These are phyloP conservation scores for Lanmaoa pseudosensibilis DNA, from an alignment of 768 basidiomycete genomes.

Conservation along the genomic window DNA sequence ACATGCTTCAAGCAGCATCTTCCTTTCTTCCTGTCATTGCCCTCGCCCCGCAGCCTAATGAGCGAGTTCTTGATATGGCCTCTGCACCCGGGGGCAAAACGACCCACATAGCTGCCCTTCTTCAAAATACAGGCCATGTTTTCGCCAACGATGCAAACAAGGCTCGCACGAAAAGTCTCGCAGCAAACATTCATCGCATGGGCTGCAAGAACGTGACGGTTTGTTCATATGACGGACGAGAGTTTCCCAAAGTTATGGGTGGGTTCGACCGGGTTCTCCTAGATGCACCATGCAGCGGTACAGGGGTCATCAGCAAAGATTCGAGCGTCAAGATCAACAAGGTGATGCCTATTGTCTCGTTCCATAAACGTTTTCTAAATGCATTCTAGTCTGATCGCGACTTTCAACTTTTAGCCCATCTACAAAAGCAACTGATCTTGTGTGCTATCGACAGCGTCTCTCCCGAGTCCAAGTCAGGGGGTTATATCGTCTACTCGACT, in stretches of 20 bases:
- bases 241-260: slow-evolving; percentile 98
- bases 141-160: slow-evolving; percentile 98
- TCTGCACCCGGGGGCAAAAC: slow-evolving; percentile 98
- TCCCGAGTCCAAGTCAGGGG: slow-evolving; percentile 87
- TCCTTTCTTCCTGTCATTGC: slow-evolving; percentile 99
- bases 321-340: slow-evolving; percentile 98
- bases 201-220: slow-evolving; percentile 98
- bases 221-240: slow-evolving; percentile 94
- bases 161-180: slow-evolving; percentile 90
- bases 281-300: slow-evolving; percentile 97
- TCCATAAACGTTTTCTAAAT: slow-evolving; percentile 5
- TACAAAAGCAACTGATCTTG: slow-evolving; percentile 97
- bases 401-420: slow-evolving; percentile 92
- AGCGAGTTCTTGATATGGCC: slow-evolving; percentile 97
- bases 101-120: slow-evolving; percentile 93
- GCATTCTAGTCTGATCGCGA: slow-evolving; percentile 80
- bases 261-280: slow-evolving; percentile 97
- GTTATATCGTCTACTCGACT: slow-evolving; percentile 95
- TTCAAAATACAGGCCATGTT: slow-evolving; percentile 97
- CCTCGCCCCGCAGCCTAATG: slow-evolving; percentile 86
- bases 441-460: slow-evolving; percentile 97
- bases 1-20: slow-evolving; percentile 99
- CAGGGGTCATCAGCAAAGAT: slow-evolving; percentile 98
- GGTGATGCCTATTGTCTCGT: slow-evolving; percentile 43
- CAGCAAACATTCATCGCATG: slow-evolving; percentile 93